Conservation (phyloP, 2,329 filamentous ascomycete species). For the Coniochaeta ligniaria region DNA sequence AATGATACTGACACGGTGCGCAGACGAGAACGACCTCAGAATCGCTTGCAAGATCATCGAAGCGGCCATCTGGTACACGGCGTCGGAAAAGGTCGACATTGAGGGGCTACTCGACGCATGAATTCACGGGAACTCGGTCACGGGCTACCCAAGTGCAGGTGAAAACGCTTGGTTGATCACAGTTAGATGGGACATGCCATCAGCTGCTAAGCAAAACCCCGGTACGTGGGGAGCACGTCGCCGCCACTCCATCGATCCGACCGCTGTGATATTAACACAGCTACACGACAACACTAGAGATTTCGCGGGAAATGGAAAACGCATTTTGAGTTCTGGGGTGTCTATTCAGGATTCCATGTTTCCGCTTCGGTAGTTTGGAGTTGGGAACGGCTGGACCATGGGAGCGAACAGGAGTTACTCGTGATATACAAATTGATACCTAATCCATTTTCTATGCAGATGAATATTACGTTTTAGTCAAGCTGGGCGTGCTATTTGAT, state of each 20-base stretch:
- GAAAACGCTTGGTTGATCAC: neutral
- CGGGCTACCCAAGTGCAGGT: neutral
- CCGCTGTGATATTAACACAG: neutral
- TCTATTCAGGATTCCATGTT: no score
- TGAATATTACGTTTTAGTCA: neutral
- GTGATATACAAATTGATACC: constrained; percentile 1
- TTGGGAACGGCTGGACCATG: neutral
- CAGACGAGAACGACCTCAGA: constrained; percentile 58
- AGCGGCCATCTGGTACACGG: constrained; percentile 64
- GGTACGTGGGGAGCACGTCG: neutral
- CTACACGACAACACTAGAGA: neutral
- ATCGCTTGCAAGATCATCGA: constrained; percentile 63
- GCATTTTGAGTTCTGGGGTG: neutral
- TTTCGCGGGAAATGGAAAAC: neutral
- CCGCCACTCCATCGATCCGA: neutral
- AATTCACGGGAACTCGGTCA: neutral
- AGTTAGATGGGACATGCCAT: neutral
- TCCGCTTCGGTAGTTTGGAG: no score
- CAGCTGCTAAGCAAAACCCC: neutral
- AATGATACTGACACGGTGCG: neutral
- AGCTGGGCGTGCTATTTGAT: neutral
- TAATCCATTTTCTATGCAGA: neutral
- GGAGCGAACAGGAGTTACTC: neutral
- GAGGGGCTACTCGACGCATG: constrained; percentile 1
- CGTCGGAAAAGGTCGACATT: constrained; percentile 34